Base-by-base conservation (phyloP, 139 green algal species). In the Chlamydomonas asymmetrica region DNA sequence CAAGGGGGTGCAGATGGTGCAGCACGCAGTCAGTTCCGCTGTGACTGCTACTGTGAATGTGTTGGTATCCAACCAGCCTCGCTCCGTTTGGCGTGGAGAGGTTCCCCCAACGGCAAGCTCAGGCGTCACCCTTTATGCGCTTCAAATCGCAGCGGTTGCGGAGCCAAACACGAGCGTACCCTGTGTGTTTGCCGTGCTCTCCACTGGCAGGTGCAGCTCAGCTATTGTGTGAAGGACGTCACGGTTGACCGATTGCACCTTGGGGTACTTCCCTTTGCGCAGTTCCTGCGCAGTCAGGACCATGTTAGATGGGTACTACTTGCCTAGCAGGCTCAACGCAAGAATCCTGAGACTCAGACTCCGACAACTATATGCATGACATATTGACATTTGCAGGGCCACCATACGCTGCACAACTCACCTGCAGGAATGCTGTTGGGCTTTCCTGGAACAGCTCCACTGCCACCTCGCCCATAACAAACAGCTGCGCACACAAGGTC, bases 401-500 rank as follows among this genome's bases (percentile, higher is more conserved):
- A 23, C 49, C 49, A 60, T n/a, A n/a, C n/a, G n/a, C n/a, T n/a
- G n/a, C n/a, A 22, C 4, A 20, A 41, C 68, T 75, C 43, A 91
- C 88, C 83, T 92, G 86, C 4, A 91, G 48, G 45, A 96, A 94
- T 1, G 85, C 72, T 40, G 82, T 90, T 5, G 91, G 91, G 34
- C 75, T 91, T 52, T 94, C 86, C 63, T 89, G 83, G 61, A 94
- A 94, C 23, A 96, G 79, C 79, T 94, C 80, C 43, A 83, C 78
- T 10, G 91, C 90, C 37, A 96, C 85, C 75, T 96, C 90, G 10
- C 83, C 88, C 82, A 90, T 85, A 9, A 91, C 77, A 63, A 94
- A 93, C 25, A 91, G 61, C 90, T 94, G 82, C 65, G 62, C n/a
- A 59, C 50, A 54, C 25, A 29, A 56, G 35, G n/a, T n/a, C n/a